These are phyloP conservation scores for Globisporangium viniferum DNA, from an alignment of 352 stramenopile species.

Conservation along the genomic window DNA sequence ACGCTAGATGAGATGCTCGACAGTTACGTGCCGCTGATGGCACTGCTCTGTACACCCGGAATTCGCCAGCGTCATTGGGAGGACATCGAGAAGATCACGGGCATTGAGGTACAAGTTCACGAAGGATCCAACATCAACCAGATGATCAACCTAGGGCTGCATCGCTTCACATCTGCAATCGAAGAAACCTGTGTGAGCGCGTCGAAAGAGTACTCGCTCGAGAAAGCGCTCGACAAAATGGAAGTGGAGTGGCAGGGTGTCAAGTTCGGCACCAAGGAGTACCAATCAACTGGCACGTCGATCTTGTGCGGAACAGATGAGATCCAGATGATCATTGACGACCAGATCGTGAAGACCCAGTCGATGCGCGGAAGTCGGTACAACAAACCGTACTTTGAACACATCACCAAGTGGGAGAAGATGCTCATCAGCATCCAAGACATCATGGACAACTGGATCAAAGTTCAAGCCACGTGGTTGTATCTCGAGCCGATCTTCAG, in stretches of 20 bases:
- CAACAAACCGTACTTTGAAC: conserved; percentile 91
- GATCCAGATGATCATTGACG: conserved; percentile 93
- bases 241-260: conserved; percentile 90
- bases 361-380: conserved; percentile 93
- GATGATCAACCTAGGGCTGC: conserved; percentile 86
- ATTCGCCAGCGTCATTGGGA: conserved; percentile 92
- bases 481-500: conserved; percentile 94
- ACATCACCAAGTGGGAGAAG: conserved; percentile 88
- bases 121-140: conserved; percentile 90
- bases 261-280: conserved; percentile 92
- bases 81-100: conserved; percentile 87
- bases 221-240: conserved; percentile 93
- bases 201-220: conserved; percentile 93
- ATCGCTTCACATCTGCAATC: conserved; percentile 85
- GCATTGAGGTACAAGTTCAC: conserved; percentile 86
- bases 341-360: conserved; percentile 95
- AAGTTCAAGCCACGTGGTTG: conserved; percentile 92
- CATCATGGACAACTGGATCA: conserved; percentile 94
- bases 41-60: conserved; percentile 89
- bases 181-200: conserved; percentile 93
- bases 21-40: conserved; percentile 90
- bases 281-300: conserved; percentile 92
- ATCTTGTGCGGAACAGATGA: conserved; percentile 88
- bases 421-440: conserved; percentile 89
- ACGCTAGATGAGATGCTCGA: conserved; percentile 84